Conservation (phyloP, 805 yeast genomes). For the Ogataea ramenticola region DNA sequence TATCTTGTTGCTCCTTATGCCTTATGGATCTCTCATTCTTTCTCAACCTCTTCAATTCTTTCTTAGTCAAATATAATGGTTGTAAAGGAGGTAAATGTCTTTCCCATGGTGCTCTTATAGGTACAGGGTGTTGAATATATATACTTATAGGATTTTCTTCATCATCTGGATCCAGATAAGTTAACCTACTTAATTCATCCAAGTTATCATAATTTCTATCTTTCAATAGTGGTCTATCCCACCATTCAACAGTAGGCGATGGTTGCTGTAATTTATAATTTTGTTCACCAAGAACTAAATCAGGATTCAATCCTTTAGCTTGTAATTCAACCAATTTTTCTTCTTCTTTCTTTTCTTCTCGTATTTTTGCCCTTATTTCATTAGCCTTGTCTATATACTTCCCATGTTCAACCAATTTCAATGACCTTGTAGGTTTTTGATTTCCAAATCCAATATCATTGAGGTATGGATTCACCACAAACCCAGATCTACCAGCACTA, state of each 20-base stretch:
- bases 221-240: constrained; percentile 63
- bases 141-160: constrained; percentile 47
- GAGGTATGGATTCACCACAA: constrained; percentile 26
- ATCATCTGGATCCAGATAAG: constrained; percentile 28
- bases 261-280: constrained; percentile 41
- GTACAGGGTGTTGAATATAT: constrained; percentile 81
- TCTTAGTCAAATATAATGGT: constrained; percentile 61
- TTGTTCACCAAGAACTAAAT: constrained; percentile 49
- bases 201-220: constrained; percentile 28
- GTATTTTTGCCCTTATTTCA: constrained; percentile 36
- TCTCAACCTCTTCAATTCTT: constrained; percentile 68
- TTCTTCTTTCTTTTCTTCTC: constrained; percentile 28
- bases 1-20: constrained; percentile 67
- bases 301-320: constrained; percentile 41
- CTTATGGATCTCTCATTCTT: constrained; percentile 57
- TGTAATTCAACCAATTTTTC: constrained; percentile 22
- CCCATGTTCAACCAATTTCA: constrained; percentile 55
- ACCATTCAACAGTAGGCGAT: constrained; percentile 80
- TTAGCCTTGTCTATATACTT: constrained; percentile 52
- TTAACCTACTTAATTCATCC: constrained; percentile 19
- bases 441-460: constrained; percentile 14
- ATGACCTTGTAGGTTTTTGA: constrained; percentile 25
- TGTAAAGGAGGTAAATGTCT: constrained; percentile 30
- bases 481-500: constrained; percentile 22
- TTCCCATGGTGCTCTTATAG: constrained; percentile 54